Percentiles rank a stretch among this genome's conserved stretches.
These are phyloP conservation scores for Plasmodium gonderi DNA, from an alignment of 169 alveolate genomes.

Conservation along the genomic window DNA sequence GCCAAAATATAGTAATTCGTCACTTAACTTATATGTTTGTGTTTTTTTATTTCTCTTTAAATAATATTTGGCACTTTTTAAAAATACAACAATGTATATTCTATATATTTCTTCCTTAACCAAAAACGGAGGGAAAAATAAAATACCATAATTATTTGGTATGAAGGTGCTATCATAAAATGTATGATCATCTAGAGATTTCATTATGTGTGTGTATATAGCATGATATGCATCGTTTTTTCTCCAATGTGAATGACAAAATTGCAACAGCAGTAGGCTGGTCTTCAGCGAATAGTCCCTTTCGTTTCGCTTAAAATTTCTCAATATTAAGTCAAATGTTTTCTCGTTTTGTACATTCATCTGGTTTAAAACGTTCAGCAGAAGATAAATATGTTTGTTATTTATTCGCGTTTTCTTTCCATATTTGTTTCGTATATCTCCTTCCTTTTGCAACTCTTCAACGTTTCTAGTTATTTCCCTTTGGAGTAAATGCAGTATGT, in stretches of 20 bases:
- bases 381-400: constrained; percentile 22
- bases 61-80: constrained; percentile 17
- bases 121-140: constrained; percentile 48
- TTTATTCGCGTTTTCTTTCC: background rate
- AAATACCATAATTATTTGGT: constrained; percentile 34
- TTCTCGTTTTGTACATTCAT: constrained; percentile 25
- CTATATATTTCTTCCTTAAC: background rate
- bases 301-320: constrained; percentile 24
- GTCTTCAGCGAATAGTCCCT: constrained; percentile 13
- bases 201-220: background rate
- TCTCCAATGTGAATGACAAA: constrained; percentile 6
- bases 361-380: constrained; percentile 28
- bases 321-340: background rate
- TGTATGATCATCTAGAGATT: background rate
- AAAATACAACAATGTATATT: constrained; percentile 20
- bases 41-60: constrained; percentile 3
- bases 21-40: constrained; percentile 32
- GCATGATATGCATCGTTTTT: background rate
- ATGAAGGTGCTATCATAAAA: background rate
- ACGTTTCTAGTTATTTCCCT: background rate
- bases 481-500: constrained; percentile 7
- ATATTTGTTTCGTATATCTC: background rate
- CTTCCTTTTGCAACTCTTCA: no score
- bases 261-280: constrained; percentile 28
- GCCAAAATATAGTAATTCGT: constrained; percentile 17